Conservation (phyloP, 305 asterid genomes). For the Withania somnifera region DNA sequence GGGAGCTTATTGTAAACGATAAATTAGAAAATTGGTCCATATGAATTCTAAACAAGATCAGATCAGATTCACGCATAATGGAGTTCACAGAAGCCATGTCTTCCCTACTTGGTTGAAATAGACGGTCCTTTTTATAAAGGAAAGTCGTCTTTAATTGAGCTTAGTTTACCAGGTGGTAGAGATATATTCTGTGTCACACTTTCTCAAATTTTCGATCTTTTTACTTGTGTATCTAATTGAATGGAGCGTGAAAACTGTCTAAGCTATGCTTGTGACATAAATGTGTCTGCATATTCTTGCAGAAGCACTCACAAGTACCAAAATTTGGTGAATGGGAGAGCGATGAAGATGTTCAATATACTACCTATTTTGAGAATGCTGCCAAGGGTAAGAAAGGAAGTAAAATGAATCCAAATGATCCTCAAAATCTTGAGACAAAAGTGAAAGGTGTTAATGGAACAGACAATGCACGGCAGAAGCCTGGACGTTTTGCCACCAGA, state of each 20-base stretch:
- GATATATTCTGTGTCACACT: no score
- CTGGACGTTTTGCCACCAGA: slow-evolving; percentile 9
- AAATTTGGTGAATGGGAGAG: slow-evolving; percentile 6
- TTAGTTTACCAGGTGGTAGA: no score
- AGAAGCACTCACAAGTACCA: slow-evolving; percentile 4
- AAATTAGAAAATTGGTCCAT: no score
- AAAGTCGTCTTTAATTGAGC: no score
- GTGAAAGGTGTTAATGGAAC: background rate
- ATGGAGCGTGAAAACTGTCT: background rate
- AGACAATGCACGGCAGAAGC: slow-evolving; percentile 18
- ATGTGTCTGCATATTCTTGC: background rate
- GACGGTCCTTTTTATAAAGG: no score
- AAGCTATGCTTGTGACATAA: background rate
- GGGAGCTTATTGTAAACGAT: background rate
- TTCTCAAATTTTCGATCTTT: no score
- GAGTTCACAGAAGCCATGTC: no score
- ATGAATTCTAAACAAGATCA: no score
- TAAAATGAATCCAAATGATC: slow-evolving; percentile 7
- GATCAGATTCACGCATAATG: no score
- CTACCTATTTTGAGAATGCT: background rate
- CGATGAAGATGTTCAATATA: background rate
- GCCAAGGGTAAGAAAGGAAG: background rate
- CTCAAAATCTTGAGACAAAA: slow-evolving; percentile 2
- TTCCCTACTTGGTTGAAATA: no score
- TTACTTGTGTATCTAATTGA: background rate